Evolutionary conservation across 23 red algal genomes (phyloP).

Genomic region (Rhodosorus marinus): DNA sequence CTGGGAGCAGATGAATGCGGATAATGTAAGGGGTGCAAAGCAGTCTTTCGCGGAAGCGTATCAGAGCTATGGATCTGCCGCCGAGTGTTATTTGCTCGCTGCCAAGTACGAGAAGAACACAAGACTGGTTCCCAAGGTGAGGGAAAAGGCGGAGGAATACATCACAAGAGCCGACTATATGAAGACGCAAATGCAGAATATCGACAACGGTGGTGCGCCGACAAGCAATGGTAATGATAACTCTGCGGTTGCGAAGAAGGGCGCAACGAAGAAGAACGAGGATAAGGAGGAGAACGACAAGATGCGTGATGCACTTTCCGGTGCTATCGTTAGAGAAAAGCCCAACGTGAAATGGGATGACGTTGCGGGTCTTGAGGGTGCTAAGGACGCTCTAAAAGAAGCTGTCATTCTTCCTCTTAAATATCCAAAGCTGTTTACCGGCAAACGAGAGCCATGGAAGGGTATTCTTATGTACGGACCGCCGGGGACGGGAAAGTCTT

Average conservation of each 20-base stretch:
- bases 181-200: no score
- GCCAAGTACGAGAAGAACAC: no score
- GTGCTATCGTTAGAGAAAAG: slow-evolving; percentile 70
- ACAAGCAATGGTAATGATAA: no score
- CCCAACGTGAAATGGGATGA: slow-evolving; percentile 95
- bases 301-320: slow-evolving; percentile 21
- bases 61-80: no score
- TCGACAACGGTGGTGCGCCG: no score
- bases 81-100: no score
- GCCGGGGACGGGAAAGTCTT: slow-evolving; percentile 93
- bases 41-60: no score
- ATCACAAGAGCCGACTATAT: no score
- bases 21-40: no score
- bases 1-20: no score
- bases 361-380: slow-evolving; percentile 83
- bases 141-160: no score
- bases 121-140: no score
- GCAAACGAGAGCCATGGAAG: slow-evolving; percentile 86
- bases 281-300: slow-evolving; percentile 25
- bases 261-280: slow-evolving; percentile 3
- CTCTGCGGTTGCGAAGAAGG: not conserved
- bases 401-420: slow-evolving; percentile 81
- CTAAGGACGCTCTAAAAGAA: slow-evolving; percentile 91
- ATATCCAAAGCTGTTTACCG: slow-evolving; percentile 82
- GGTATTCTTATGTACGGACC: slow-evolving; percentile 96